Base-by-base conservation (phyloP, 2,329 filamentous ascomycete genomes). In the Exophiala oligosperma region DNA sequence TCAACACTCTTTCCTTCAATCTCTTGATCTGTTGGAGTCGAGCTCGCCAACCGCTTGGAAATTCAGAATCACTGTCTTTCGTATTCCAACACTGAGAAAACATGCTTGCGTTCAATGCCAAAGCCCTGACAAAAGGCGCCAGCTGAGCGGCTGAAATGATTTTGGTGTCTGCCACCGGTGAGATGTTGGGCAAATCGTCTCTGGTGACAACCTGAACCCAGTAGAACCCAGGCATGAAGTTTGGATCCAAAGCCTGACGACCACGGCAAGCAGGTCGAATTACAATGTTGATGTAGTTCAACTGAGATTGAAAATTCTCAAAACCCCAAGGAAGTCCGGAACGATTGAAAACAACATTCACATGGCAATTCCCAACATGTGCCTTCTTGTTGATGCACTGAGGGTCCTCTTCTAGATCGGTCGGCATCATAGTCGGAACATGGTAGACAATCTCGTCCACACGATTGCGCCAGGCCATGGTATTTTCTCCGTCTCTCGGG, bases 301-400 rank as follows among this genome's bases (percentile, higher is more conserved):
- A 96, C 57, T 93, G 89, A 0, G 92, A 95, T 0, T 91, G 91
- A 67, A 99, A 96, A 0, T 91, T 96, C 71, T 96, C 85, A 71
- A 96, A 96, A 54, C 84, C 83, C 77, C 96, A 97, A 0, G 90
- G 88, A 49, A 87, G 74, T n/a, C 94, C 93, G 1, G 92, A 97
- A 69, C 96, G 91, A 72, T 99, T 99, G 81, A 95, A 99, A 57
- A 99, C 88, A 66, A 99, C 96, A 71, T 96, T 97, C 70, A 99
- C 94, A 72, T 91, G 96, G 73, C 97, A 94, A 70, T 99, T 99
- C 57, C 94, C 94, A 60, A 97, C 94, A 70, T 97, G 95, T 2
- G 87, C 83, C 75, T 99, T 99, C 78, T 99, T 99, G 72, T 85
- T 82, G 61, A 88, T 86, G 69, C 88, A 91, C 61, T 85, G 82